phyloP scores from a whole-genome alignment of 2,329 filamentous ascomycete species.

The Orbilia blumenaviensis region DNA sequence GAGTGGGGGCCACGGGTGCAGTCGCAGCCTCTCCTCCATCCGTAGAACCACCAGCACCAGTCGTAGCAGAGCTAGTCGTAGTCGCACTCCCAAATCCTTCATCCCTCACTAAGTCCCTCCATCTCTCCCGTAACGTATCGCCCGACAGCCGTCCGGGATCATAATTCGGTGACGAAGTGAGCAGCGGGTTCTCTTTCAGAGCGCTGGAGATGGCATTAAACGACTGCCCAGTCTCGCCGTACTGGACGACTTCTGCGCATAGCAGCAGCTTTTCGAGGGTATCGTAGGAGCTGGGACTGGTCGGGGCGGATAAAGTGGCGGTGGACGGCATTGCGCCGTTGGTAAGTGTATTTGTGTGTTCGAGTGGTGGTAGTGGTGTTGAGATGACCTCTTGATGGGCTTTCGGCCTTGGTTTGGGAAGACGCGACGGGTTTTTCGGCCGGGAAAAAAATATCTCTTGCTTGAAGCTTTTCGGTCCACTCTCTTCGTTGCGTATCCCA shows the following conservation, averaged over 20 bases:
- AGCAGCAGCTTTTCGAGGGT: constrained; percentile 47
- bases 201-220: constrained; percentile 44
- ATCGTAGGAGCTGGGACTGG: constrained; percentile 40
- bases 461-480: too few relatives aligned
- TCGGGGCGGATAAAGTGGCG: constrained; percentile 21
- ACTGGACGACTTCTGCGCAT: constrained; percentile 43
- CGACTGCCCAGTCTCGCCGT: constrained; percentile 42
- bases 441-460: too few relatives aligned
- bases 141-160: constrained; percentile 44
- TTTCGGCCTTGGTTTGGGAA: neutral
- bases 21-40: neutral
- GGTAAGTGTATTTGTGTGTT: neutral
- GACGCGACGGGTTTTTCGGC: too few relatives aligned
- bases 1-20: neutral
- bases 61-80: too few relatives aligned
- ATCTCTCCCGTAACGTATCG: constrained; percentile 45
- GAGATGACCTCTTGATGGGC: too few relatives aligned
- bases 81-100: constrained; percentile 30
- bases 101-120: constrained; percentile 45
- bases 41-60: neutral
- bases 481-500: too few relatives aligned
- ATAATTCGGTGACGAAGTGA: constrained; percentile 45
- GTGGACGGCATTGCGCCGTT: constrained; percentile 51
- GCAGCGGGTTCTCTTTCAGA: constrained; percentile 47
- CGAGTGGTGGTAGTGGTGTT: too few relatives aligned